Conservation (phyloP, 1,284 basidiomycete species). For the Apiotrichum sp. region DNA sequence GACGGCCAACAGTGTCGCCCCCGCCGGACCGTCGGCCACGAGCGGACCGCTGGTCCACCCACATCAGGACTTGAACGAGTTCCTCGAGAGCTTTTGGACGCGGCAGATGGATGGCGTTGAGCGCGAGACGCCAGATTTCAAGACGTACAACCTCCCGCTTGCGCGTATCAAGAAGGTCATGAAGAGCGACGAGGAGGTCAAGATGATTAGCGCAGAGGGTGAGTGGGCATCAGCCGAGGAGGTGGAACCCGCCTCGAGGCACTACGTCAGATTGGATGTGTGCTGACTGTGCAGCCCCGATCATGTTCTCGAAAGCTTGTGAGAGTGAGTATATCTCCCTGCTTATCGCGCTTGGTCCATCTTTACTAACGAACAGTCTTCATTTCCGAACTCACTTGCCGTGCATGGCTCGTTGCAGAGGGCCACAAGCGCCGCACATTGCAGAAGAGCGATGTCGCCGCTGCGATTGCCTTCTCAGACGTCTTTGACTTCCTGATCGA, state of each 20-base stretch:
- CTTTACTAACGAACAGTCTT: slow-evolving; percentile 58
- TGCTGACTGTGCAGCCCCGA: slow-evolving; percentile 59
- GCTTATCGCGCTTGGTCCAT: background rate
- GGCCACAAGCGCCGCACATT: slow-evolving; percentile 86
- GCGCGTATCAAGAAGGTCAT: slow-evolving; percentile 96
- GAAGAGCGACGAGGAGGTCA: slow-evolving; percentile 95
- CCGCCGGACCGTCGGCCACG: background rate
- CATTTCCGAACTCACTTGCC: slow-evolving; percentile 86
- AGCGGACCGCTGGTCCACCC: slow-evolving; percentile 34
- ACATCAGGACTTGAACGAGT: slow-evolving; percentile 42
- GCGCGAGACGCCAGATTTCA: slow-evolving; percentile 40
- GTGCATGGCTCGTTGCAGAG: slow-evolving; percentile 89
- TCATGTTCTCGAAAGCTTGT: slow-evolving; percentile 91
- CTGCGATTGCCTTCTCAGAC: slow-evolving; percentile 80
- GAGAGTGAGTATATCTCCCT: slow-evolving; percentile 62
- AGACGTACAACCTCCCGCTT: slow-evolving; percentile 48
- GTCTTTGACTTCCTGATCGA: slow-evolving; percentile 75
- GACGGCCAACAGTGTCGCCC: background rate
- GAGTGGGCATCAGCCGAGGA: slow-evolving; percentile 22
- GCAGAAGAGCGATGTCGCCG: slow-evolving; percentile 81
- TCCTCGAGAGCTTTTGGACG: slow-evolving; percentile 45
- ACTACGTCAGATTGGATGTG: background rate
- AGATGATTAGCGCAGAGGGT: slow-evolving; percentile 97
- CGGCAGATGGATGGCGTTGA: slow-evolving; percentile 46
- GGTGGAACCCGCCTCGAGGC: too few relatives aligned